Base-by-base conservation (phyloP, 345 rosid species). In the Euphorbia lathyris region DNA sequence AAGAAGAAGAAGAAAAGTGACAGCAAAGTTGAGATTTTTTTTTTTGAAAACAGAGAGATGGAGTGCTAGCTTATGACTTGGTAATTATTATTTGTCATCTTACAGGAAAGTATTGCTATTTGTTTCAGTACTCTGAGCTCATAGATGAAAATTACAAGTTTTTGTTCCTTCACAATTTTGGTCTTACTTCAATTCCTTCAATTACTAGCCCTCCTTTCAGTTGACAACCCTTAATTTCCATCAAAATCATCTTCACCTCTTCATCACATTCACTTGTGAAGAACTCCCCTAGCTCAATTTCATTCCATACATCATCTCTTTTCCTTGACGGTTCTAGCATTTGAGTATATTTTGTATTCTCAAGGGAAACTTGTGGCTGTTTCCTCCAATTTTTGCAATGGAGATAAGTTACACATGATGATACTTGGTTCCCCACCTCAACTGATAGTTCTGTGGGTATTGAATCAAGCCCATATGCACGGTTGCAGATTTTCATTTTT, bases 391-490 rank as follows among this genome's bases (percentile, higher is more conserved):
- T 30, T 26, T 64, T 22, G 71, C 30, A 2, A 22, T 20, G 20
- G 17, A 68, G 53, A 68, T 68, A 57, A 23, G 53, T 42, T 8
- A 16, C 25, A 38, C 34, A 25, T 2, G 63, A 68, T 55, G 64
- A 57, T 19, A 42, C 67, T 25, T 59, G 59, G 38, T 30, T 38
- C n/a, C 72, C 72, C 6, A 68, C 48, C 43, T 67, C 34, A 26
- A 81, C 51, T 3, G 83, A 75, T 8, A 65, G 51, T 36, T 75
- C 77, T 0, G 73, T 74, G 6, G 76, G 71, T 20, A 73, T 69
- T n/a, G 64, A 42, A 69, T 84, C 87, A 19, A 84, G 77, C 30
- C 85, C 87, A 26, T 72, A 82, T 13, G 85, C 78, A 0, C 70
- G 63, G 2, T 53, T 22, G 7, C 72, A 45, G 16, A 77, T 47